Base-by-base conservation (phyloP, 2,329 filamentous ascomycete genomes). In the Fusarium decemcellulare region DNA sequence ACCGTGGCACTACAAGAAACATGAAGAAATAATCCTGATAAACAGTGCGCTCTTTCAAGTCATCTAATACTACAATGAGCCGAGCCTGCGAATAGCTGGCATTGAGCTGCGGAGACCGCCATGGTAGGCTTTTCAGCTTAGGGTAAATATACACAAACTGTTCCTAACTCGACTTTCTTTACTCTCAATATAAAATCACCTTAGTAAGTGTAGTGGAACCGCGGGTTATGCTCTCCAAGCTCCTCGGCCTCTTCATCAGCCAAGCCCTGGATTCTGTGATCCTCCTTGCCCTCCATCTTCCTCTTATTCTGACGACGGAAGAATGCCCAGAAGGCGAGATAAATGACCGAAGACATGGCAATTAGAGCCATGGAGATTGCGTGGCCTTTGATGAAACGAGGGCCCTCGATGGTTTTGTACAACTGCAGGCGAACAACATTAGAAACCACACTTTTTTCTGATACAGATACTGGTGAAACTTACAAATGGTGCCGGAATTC, bases 401-500 rank as follows among this genome's bases (percentile, higher is more conserved):
- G 84, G 0, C 77, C 81, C 40, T 84, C 82, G 2, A 37, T 32
- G 1, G 73, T 76, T 54, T 64, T 61, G 47, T 78, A 78, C 14
- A 78, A 18, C 76, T 78, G 39, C 10, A 23, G 10, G 15, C 14
- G 0, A 37, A 2, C 0, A 4, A 14, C 8, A 32, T 75, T 39
- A 74, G 63, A 1, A 1, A 5, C 1, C 3, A 1, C 1, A 12
- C 5, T 8, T 1, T 5, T 8, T 0, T 6, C 11, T n/a, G 8
- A 39, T 16, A 15, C 2, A 8, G 12, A 30, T 8, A 3, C 2
- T 23, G 15, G 32, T 1, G 8, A 10, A 1, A 66, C 73, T 68
- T 72, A 76, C 75, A 44, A 90, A 91, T 3, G 87, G 87, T 5
- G 87, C 85, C 80, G 90, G 88, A 32, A 92, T 89, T 4, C 90